phyloP scores from a whole-genome alignment of 805 yeast genomes.

The Lachancea sp. region DNA sequence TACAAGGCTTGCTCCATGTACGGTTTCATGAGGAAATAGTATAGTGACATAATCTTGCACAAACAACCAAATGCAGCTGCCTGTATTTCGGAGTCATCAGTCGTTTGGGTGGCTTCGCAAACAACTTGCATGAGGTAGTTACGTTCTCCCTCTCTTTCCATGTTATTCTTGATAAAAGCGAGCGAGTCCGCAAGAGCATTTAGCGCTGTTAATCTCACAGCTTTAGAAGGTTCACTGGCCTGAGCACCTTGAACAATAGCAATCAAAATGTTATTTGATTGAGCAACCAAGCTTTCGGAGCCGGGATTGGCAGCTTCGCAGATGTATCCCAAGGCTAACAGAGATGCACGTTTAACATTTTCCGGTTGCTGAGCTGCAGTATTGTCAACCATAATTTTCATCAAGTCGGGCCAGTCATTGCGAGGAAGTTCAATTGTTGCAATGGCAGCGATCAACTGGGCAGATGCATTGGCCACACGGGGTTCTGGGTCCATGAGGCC shows the following conservation, averaged over 20 bases:
- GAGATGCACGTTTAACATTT: conserved; percentile 77
- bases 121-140: conserved; percentile 98
- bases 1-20: conserved; percentile 97
- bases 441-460: conserved; percentile 92
- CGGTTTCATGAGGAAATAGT: conserved; percentile 83
- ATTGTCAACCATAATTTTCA: conserved; percentile 76
- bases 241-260: conserved; percentile 97
- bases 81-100: conserved; percentile 66
- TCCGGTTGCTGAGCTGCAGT: conserved; percentile 75
- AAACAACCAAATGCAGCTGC: conserved; percentile 95
- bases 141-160: conserved; percentile 90
- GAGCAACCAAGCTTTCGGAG: conserved; percentile 63
- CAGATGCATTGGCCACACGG: conserved; percentile 83
- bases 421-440: conserved; percentile 93
- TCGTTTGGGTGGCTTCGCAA: conserved; percentile 95
- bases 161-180: conserved; percentile 81
- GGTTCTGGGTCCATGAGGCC: conserved; percentile 56
- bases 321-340: conserved; percentile 87
- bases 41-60: conserved; percentile 83
- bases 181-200: conserved; percentile 87
- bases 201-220: conserved; percentile 83
- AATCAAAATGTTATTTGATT: conserved; percentile 85
- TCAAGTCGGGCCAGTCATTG: conserved; percentile 81
- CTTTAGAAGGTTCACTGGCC: conserved; percentile 61
- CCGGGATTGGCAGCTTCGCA: conserved; percentile 90